Conservation (phyloP, 495 filamentous ascomycete genomes). For the Penicillium arizonense region DNA sequence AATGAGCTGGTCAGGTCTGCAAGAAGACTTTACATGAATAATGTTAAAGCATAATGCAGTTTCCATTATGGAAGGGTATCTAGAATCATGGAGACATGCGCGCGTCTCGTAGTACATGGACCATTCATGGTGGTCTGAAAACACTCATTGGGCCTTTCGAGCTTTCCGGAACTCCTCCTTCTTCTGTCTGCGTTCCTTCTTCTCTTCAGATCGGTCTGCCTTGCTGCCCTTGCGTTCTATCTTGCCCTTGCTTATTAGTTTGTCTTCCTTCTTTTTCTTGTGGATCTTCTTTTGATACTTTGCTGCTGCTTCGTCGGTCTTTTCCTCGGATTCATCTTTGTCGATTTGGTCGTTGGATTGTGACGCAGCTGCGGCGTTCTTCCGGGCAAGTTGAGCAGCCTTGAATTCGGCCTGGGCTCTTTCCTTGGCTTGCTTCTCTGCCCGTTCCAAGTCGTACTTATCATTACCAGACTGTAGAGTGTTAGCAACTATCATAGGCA, state of each 20-base stretch:
- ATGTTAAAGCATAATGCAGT: not conserved
- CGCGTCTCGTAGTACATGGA: slow-evolving; percentile 8
- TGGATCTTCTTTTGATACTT: slow-evolving; percentile 13
- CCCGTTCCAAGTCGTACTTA: slow-evolving; percentile 53
- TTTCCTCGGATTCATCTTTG: slow-evolving; percentile 20
- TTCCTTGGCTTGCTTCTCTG: slow-evolving; percentile 53
- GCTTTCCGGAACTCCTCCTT: slow-evolving; percentile 35
- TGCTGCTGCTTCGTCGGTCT: slow-evolving; percentile 11
- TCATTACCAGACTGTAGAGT: slow-evolving; percentile 59
- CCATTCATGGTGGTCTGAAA: slow-evolving; percentile 2
- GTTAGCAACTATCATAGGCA: slow-evolving; percentile 4
- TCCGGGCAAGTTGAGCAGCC: slow-evolving; percentile 42
- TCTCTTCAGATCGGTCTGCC: slow-evolving; percentile 24
- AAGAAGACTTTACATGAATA: not conserved
- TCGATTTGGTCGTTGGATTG: slow-evolving; percentile 27
- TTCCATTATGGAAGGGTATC: slow-evolving; percentile 10
- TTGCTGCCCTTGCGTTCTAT: slow-evolving; percentile 29
- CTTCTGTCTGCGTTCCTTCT: slow-evolving; percentile 40
- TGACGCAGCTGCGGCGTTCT: slow-evolving; percentile 22
- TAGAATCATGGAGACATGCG: slow-evolving; percentile 10
- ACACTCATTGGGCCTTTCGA: slow-evolving; percentile 21
- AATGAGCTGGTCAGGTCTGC: not conserved
- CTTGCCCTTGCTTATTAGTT: slow-evolving; percentile 18
- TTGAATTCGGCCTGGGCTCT: slow-evolving; percentile 50
- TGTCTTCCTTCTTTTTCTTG: slow-evolving; percentile 23